Evolutionary conservation across 441 rosid genomes (phyloP).

Genomic region (Theobroma grandiflorum): DNA sequence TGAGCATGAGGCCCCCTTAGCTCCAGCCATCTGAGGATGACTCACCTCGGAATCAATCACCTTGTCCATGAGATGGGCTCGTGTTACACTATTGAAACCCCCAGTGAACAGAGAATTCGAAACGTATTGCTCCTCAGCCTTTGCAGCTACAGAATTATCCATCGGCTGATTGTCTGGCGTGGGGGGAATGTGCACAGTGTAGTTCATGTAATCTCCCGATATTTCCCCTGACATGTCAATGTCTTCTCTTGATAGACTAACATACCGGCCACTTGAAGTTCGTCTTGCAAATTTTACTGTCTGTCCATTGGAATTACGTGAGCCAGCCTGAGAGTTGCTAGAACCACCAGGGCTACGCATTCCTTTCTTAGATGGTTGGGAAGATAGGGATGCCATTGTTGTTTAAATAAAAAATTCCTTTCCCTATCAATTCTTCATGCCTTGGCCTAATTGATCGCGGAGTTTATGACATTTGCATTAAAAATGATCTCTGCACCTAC

Average conservation of each 20-base stretch:
- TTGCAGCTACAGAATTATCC: slow-evolving; percentile 69
- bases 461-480: background rate
- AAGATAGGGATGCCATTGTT: slow-evolving; percentile 60
- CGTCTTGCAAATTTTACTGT: slow-evolving; percentile 90
- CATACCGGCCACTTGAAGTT: slow-evolving; percentile 90
- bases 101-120: slow-evolving; percentile 88
- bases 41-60: slow-evolving; percentile 86
- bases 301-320: slow-evolving; percentile 55
- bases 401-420: background rate
- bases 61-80: slow-evolving; percentile 96
- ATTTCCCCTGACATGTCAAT: slow-evolving; percentile 82
- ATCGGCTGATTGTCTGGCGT: slow-evolving; percentile 96
- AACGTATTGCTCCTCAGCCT: slow-evolving; percentile 91
- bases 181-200: slow-evolving; percentile 90
- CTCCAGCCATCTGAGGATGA: slow-evolving; percentile 93
- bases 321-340: slow-evolving; percentile 36
- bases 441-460: background rate
- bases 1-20: slow-evolving; percentile 80
- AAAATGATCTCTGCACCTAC: background rate
- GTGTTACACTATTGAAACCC: slow-evolving; percentile 88
- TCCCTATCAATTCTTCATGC: slow-evolving; percentile 3
- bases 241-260: slow-evolving; percentile 82
- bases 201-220: slow-evolving; percentile 83
- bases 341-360: slow-evolving; percentile 60
- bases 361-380: slow-evolving; percentile 76